A percentile compares a stretch with the other conserved stretches of the same genome.
These are phyloP conservation scores for Globisporangium splendens DNA, from an alignment of 352 stramenopile species.

Conservation along the genomic window DNA sequence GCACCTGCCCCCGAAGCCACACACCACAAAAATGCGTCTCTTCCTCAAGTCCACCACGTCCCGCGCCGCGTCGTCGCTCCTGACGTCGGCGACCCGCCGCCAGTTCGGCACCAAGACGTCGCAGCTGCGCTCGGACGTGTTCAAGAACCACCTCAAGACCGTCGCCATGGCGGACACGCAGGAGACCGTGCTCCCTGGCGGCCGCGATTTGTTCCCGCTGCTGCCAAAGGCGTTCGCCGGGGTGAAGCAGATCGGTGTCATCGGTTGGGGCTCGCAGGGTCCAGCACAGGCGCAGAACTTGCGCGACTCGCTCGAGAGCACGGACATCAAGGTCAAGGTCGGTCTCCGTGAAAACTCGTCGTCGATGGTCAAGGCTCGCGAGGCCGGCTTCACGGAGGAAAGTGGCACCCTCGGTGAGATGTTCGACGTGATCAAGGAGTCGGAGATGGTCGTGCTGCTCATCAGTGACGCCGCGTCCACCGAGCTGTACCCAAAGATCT, in stretches of 20 bases:
- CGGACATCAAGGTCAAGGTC: slow-evolving; percentile 90
- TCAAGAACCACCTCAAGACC: slow-evolving; percentile 71
- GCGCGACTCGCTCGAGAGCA: slow-evolving; percentile 92
- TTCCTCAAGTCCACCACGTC: slow-evolving; percentile 53
- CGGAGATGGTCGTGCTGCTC: slow-evolving; percentile 96
- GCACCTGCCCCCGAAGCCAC: too few relatives aligned
- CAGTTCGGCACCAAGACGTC: slow-evolving; percentile 65
- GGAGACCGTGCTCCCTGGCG: slow-evolving; percentile 75
- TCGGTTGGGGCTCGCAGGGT: slow-evolving; percentile 97
- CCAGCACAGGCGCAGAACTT: slow-evolving; percentile 98
- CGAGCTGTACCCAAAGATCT: slow-evolving; percentile 96
- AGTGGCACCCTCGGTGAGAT: slow-evolving; percentile 94
- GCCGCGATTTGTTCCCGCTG: slow-evolving; percentile 93
- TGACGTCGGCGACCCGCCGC: slow-evolving; percentile 12
- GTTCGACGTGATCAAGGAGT: slow-evolving; percentile 95
- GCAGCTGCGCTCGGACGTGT: slow-evolving; percentile 59
- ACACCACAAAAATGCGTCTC: slow-evolving; percentile 45
- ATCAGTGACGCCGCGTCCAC: slow-evolving; percentile 96
- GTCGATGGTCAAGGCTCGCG: slow-evolving; percentile 75
- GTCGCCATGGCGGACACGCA: slow-evolving; percentile 72
- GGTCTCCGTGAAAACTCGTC: slow-evolving; percentile 80
- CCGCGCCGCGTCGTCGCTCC: slow-evolving; percentile 38
- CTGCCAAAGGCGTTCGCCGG: slow-evolving; percentile 95
- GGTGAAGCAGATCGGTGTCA: slow-evolving; percentile 97
- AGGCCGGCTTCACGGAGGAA: slow-evolving; percentile 92